A percentile compares a stretch with the other conserved stretches of the same genome.
These are phyloP conservation scores for Oldenlandia corymbosa DNA, from an alignment of 257 asterid species.

Conservation along the genomic window DNA sequence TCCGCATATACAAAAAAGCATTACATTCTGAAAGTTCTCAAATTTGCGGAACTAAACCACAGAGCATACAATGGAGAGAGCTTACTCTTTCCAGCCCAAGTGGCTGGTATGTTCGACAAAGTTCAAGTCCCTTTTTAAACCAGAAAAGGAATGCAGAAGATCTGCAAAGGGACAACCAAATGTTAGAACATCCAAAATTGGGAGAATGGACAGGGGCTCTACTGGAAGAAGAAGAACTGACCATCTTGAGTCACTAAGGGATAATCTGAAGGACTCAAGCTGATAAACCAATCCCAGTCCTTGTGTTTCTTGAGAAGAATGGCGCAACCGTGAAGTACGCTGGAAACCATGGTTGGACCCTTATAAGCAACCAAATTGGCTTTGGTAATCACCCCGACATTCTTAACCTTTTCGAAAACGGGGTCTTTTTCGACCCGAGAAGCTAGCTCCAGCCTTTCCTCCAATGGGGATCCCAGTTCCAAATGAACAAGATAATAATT, in stretches of 20 bases:
- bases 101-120: constrained; percentile 39
- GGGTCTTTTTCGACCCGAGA: constrained; percentile 52
- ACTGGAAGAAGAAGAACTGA: constrained; percentile 18
- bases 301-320: constrained; percentile 62
- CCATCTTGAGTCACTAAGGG: constrained; percentile 99
- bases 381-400: constrained; percentile 58
- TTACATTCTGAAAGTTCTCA: not conserved
- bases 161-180: constrained; percentile 46
- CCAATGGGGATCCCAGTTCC: constrained; percentile 69
- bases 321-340: constrained; percentile 92
- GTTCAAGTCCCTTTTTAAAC: constrained; percentile 29
- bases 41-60: not conserved
- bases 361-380: constrained; percentile 86
- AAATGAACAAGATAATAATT: constrained; percentile 81
- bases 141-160: constrained; percentile 29
- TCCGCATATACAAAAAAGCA: not conserved
- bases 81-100: constrained; percentile 45
- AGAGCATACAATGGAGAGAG: constrained; percentile 5
- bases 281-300: constrained; percentile 99
- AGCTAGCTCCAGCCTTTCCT: constrained; percentile 64
- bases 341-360: constrained; percentile 94
- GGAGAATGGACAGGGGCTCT: constrained; percentile 43
- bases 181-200: too few relatives aligned
- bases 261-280: constrained; percentile 97
- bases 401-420: constrained; percentile 50